Evolutionary conservation across 176 grass and related monocot species (phyloP), one percentile per base, ranked within the genome.

Genomic region (Eremochloa ophiuroides): DNA sequence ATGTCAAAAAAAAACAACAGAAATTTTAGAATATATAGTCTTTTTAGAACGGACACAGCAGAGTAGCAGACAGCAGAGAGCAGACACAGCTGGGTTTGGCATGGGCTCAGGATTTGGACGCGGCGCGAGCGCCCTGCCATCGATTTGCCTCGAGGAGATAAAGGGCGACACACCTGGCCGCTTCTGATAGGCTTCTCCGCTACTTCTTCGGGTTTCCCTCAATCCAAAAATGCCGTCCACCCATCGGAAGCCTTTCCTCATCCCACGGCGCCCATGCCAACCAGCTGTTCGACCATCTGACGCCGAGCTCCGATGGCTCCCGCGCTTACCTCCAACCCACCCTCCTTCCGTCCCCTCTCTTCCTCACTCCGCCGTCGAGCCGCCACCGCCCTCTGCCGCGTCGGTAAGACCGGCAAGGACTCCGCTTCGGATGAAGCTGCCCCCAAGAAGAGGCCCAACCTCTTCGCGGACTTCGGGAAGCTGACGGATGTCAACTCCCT

Each of bases 301-400:
- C 53, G 34, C 84, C 15, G 76, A 40, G 30, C 22, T 42, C 31
- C 51, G 46, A 98, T 98, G 92, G 88, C 95, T 65, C 95, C 95
- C 27, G 90, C 92, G 28, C 88, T 98, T 71, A 98, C 95, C 86
- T 98, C 90, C 79, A 89, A 76, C 28, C 50, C 87, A 6, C 87
- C 87, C 2, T 95, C 92, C 72, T 95, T 98, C 84, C 92, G 86
- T 26, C 84, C 78, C 14, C 50, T 82, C 75, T 71, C 88, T 26
- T 83, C 53, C 37, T 83, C 82, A 11, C 26, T 77, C 82, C 73
- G 63, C 83, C 75, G 74, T 22, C 83, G 82, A 18, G 47, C 82
- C 25, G 28, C 92, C 7, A 28, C 84, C 14, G 44, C 87, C 46
- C 71, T 86, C 23, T 80, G 88, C 82, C 81, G 82, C 35, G 90